A percentile compares a stretch with the other conserved stretches of the same genome.
Evolutionary conservation across 2,329 filamentous ascomycete species (phyloP).

Genomic region (Trichoderma koningii): DNA sequence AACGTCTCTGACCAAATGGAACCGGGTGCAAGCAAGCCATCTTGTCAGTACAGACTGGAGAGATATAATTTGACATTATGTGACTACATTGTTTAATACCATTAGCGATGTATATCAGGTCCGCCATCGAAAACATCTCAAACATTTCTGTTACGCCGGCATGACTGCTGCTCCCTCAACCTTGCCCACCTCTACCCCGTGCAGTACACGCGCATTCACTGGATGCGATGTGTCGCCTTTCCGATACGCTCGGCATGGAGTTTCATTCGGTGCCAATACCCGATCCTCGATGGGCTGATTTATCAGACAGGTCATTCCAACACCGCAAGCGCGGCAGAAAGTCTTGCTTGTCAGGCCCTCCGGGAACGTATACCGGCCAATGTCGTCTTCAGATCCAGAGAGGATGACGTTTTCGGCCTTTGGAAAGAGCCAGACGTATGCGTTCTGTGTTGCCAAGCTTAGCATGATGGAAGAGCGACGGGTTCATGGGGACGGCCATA

Average conservation of each 20-base stretch:
- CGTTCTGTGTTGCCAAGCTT: constrained; percentile 41
- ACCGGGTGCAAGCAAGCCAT: neutral
- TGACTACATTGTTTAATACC: neutral
- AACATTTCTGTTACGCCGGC: neutral
- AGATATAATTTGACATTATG: neutral
- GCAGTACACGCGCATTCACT: constrained; percentile 43
- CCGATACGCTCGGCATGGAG: constrained; percentile 30
- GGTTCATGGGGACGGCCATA: neutral
- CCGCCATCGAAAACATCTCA: no score
- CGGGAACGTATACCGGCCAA: constrained; percentile 45
- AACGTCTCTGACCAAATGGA: neutral
- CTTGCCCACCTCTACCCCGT: neutral
- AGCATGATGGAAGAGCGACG: neutral
- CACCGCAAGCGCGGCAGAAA: constrained; percentile 54
- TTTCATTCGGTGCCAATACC: constrained; percentile 32
- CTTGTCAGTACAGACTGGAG: no score
- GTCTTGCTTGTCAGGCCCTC: constrained; percentile 41
- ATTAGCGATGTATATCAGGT: neutral
- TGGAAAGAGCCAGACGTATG: constrained; percentile 50
- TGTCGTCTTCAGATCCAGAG: constrained; percentile 43
- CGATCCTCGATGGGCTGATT: constrained; percentile 41
- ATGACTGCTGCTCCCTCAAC: neutral
- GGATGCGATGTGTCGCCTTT: constrained; percentile 32
- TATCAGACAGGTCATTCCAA: constrained; percentile 43
- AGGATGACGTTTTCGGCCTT: constrained; percentile 43